Evolutionary conservation across 2,329 filamentous ascomycete genomes (phyloP).

Genomic region (Neonectria coccinea): DNA sequence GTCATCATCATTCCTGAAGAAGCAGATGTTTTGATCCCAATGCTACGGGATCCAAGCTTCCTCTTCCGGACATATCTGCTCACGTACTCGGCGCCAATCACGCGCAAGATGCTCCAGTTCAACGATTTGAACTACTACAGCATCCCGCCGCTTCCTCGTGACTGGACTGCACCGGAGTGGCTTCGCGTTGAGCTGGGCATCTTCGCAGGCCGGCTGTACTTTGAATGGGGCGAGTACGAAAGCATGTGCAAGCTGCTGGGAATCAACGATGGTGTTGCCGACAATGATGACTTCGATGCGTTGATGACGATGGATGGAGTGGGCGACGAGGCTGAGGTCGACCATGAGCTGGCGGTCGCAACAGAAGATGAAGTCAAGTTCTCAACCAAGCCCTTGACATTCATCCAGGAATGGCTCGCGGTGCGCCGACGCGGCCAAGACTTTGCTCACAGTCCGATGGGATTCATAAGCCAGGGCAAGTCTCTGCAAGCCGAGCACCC

Average conservation of each 20-base stretch:
- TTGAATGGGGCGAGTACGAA: conserved; percentile 62
- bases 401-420: conserved; percentile 69
- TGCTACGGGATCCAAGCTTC: conserved; percentile 48
- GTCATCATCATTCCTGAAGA: conserved; percentile 73
- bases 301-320: conserved; percentile 10
- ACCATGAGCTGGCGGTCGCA: not conserved
- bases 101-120: conserved; percentile 66
- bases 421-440: conserved; percentile 67
- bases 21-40: conserved; percentile 64
- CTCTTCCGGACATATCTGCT: conserved; percentile 53
- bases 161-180: conserved; percentile 63
- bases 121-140: conserved; percentile 65
- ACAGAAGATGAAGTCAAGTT: conserved; percentile 20
- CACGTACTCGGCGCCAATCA: conserved; percentile 66
- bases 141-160: conserved; percentile 60
- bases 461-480: conserved; percentile 65
- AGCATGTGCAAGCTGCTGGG: conserved; percentile 51
- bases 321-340: not conserved
- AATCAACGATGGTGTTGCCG: conserved; percentile 29
- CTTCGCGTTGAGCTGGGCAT: conserved; percentile 69
- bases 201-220: conserved; percentile 70
- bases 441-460: conserved; percentile 70
- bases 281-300: conserved; percentile 1
- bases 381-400: conserved; percentile 52
- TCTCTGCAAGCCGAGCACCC: conserved; percentile 59